Evolutionary conservation across 1,139 yeast genomes (phyloP).

Genomic region (Pichia sp.): DNA sequence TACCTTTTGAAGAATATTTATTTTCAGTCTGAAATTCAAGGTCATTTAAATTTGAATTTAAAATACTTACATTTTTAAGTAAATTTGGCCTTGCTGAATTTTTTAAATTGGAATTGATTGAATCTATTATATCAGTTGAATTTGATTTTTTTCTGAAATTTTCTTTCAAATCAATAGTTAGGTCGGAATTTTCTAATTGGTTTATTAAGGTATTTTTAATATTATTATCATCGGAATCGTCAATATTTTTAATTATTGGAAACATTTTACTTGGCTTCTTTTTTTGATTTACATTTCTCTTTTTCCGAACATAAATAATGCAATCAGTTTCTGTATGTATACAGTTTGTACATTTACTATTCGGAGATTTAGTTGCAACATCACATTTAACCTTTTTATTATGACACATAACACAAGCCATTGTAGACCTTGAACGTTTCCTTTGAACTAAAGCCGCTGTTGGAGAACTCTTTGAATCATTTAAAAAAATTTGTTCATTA

Average conservation of each 20-base stretch:
- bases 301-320: conserved; percentile 39
- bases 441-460: neutral
- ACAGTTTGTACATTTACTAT: conserved; percentile 47
- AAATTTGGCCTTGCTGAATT: neutral
- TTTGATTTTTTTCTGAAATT: no score
- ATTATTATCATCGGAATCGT: neutral
- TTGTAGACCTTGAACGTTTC: conserved; percentile 44
- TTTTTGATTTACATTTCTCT: conserved; percentile 16
- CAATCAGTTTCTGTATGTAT: conserved; percentile 49
- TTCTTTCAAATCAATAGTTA: no score
- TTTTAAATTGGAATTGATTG: neutral
- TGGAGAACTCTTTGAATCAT: neutral
- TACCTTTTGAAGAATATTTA: conserved; percentile 2
- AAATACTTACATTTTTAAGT: neutral
- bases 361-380: conserved; percentile 39
- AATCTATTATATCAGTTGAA: no score
- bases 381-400: conserved; percentile 48
- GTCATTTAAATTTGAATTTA: conserved; percentile 10
- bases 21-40: conserved; percentile 4
- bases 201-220: neutral
- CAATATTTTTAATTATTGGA: no score
- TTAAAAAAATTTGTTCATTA: no score
- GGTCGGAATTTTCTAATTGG: no score
- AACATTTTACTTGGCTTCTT: neutral
- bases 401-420: conserved; percentile 51